Conservation (phyloP, 2,329 filamentous ascomycete genomes). For the Akanthomyces lecanii region DNA sequence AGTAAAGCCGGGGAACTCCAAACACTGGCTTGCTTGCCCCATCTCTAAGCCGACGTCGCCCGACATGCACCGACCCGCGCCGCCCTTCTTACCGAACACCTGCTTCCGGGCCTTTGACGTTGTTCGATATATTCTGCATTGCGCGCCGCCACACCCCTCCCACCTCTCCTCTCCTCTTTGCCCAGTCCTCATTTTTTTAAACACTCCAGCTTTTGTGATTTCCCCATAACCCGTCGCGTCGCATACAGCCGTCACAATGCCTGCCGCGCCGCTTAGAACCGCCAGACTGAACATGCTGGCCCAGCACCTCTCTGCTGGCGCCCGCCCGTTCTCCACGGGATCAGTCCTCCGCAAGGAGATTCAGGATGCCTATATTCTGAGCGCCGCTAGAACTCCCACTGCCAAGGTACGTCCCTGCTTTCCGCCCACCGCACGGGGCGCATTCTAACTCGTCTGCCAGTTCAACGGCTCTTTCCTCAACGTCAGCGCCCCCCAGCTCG, state of each 20-base stretch:
- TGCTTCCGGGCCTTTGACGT: conserved; percentile 9
- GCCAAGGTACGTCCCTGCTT: conserved; percentile 60
- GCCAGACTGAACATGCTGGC: conserved; percentile 33
- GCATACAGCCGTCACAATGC: conserved; percentile 25
- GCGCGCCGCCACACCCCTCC: conserved; percentile 8
- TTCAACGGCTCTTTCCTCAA: conserved; percentile 90
- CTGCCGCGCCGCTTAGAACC: conserved; percentile 31
- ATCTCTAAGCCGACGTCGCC: conserved; percentile 37
- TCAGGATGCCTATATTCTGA: conserved; percentile 89
- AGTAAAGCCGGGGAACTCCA: conserved; percentile 5
- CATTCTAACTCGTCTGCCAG: conserved; percentile 39
- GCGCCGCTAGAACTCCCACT: conserved; percentile 83
- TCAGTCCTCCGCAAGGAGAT: conserved; percentile 58
- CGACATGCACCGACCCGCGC: conserved; percentile 23
- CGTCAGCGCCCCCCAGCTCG: conserved; percentile 81
- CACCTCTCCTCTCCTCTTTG: conserved; percentile 11
- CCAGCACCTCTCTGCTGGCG: conserved; percentile 35
- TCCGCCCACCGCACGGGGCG: too few species aligned
- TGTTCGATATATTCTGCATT: conserved; percentile 10
- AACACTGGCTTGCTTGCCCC: conserved; percentile 18
- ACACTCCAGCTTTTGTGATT: conserved; percentile 9
- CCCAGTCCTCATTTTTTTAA: conserved; percentile 4
- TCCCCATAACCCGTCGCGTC: background rate
- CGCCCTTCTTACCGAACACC: conserved; percentile 11
- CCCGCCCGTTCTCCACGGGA: conserved; percentile 45